phyloP scores from a whole-genome alignment of 257 asterid genomes.

The Gardenia jasminoides region DNA sequence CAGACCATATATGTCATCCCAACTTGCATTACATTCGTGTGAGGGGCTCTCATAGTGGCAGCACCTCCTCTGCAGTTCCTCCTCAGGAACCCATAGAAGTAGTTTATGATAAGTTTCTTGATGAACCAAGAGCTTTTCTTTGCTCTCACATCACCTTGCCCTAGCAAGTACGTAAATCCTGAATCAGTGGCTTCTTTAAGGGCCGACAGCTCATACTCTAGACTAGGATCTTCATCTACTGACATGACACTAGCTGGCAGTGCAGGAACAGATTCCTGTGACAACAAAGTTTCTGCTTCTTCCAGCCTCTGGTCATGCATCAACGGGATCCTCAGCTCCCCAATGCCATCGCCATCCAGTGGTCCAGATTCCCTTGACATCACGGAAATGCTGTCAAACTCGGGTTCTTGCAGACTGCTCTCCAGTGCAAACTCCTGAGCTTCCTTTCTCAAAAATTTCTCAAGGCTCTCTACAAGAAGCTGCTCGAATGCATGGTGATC shows the following conservation, averaged over 20 bases:
- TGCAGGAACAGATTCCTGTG: slow-evolving; percentile 20
- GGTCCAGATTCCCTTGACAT: slow-evolving; percentile 39
- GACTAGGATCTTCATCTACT: slow-evolving; percentile 64
- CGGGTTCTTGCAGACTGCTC: slow-evolving; percentile 26
- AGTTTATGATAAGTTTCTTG: slow-evolving; percentile 77
- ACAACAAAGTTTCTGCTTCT: slow-evolving; percentile 25
- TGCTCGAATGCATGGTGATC: slow-evolving; percentile 83
- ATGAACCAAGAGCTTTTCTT: slow-evolving; percentile 72
- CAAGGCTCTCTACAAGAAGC: slow-evolving; percentile 74
- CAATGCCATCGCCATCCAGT: slow-evolving; percentile 37
- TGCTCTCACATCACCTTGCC: slow-evolving; percentile 87
- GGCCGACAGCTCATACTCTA: slow-evolving; percentile 87
- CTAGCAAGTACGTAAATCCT: slow-evolving; percentile 83
- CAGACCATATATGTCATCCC: slow-evolving; percentile 90
- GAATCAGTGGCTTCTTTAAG: slow-evolving; percentile 69
- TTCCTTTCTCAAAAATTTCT: slow-evolving; percentile 70
- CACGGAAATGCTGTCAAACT: slow-evolving; percentile 44
- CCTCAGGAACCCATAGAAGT: slow-evolving; percentile 84
- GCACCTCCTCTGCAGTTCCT: slow-evolving; percentile 91
- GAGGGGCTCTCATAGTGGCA: slow-evolving; percentile 93
- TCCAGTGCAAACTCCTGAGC: slow-evolving; percentile 74
- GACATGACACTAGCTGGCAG: slow-evolving; percentile 55
- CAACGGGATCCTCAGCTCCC: slow-evolving; percentile 54
- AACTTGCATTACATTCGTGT: slow-evolving; percentile 70
- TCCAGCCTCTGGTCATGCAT: slow-evolving; percentile 40